These are phyloP conservation scores for Geotrichum reessii DNA, from an alignment of 1,139 yeast species.

Conservation along the genomic window DNA sequence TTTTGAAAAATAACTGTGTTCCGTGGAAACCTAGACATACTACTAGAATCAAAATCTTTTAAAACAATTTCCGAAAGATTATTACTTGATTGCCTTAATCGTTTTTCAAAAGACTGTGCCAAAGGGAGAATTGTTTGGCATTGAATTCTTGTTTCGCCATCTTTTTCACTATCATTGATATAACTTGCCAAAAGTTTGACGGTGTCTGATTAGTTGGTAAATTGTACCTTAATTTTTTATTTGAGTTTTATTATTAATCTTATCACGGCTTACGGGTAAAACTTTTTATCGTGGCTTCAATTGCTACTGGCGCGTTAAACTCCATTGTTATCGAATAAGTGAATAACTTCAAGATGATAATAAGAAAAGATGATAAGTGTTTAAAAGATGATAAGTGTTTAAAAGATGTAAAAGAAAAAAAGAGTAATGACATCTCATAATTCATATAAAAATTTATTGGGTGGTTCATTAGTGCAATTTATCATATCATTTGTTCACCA, in stretches of 20 bases:
- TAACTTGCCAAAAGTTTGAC: constrained; percentile 1
- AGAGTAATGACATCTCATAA: background rate
- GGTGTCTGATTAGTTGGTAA: constrained; percentile 10
- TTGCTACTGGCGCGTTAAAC: background rate
- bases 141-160: constrained; percentile 11
- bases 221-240: too few species aligned
- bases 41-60: constrained; percentile 13
- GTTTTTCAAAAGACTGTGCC: constrained; percentile 18
- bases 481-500: background rate
- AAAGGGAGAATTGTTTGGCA: constrained; percentile 19
- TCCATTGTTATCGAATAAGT: constrained; percentile 11
- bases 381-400: background rate
- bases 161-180: constrained; percentile 8
- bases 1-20: too few species aligned
- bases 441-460: background rate
- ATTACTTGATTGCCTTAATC: constrained; percentile 7
- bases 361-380: background rate
- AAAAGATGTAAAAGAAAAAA: background rate
- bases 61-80: constrained; percentile 2
- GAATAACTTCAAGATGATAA: background rate
- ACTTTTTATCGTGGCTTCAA: constrained; percentile 11
- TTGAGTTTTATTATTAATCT: background rate
- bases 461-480: background rate
- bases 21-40: constrained; percentile 2
- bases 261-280: constrained; percentile 11